Conservation (phyloP, 805 yeast species). For the Nakazawaea holstii region DNA sequence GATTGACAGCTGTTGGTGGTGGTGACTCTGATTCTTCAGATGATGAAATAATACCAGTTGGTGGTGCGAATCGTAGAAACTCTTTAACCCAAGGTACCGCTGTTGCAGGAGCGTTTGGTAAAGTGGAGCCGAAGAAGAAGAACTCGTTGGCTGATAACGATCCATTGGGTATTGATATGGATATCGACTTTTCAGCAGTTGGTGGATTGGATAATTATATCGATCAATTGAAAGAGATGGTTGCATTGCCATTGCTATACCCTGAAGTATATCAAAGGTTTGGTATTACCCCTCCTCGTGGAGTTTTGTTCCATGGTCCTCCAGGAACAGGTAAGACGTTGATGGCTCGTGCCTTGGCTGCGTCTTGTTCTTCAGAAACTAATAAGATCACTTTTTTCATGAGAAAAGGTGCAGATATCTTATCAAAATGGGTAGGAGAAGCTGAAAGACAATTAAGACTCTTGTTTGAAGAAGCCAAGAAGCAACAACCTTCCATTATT, state of each 20-base stretch:
- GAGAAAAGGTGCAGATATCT: conserved; percentile 97
- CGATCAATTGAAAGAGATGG: conserved; percentile 94
- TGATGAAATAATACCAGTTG: conserved; percentile 32
- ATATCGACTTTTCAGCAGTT: conserved; percentile 66
- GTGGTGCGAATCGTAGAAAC: conserved; percentile 5
- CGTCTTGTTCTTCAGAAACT: conserved; percentile 82
- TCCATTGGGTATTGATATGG: conserved; percentile 78
- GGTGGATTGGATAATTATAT: conserved; percentile 93
- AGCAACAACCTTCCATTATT: conserved; percentile 92
- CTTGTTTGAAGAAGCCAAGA: conserved; percentile 91
- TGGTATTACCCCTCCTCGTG: conserved; percentile 92
- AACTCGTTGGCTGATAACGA: conserved; percentile 79
- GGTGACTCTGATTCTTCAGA: conserved; percentile 41
- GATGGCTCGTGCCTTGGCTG: conserved; percentile 96
- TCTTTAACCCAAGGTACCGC: conserved; percentile 4
- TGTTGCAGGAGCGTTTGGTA: conserved; percentile 10
- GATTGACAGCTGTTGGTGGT: conserved; percentile 30
- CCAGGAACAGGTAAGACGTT: conserved; percentile 99
- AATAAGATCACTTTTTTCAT: conserved; percentile 91
- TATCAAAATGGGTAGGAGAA: conserved; percentile 99
- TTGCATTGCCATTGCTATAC: conserved; percentile 83
- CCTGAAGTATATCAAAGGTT: conserved; percentile 92
- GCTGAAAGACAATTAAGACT: conserved; percentile 92
- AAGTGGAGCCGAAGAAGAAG: conserved; percentile 34
- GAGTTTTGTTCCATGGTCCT: conserved; percentile 96